Base-by-base conservation (phyloP, 257 asterid genomes). In the Forsythia suspensa region DNA sequence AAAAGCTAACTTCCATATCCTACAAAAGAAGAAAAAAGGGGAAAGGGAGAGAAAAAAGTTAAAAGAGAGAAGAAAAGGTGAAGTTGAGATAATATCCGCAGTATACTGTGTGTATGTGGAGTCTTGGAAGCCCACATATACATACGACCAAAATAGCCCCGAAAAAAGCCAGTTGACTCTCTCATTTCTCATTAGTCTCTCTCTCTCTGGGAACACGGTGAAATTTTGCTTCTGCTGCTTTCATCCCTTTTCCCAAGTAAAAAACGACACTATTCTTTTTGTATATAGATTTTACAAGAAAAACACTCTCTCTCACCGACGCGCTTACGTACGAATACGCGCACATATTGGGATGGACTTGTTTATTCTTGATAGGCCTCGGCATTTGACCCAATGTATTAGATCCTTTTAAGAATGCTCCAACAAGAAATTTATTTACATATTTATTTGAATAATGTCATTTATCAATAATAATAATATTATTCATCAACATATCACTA, bases 1-100 rank as follows among this genome's bases (percentile, higher is more conserved):
- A 70, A 80, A 79, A 82, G 82, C 77, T 41, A 71, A 74, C 39
- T 73, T 65, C 63, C 73, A 59, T 72, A 73, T 44, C 67, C 73
- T 20, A 37, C 4, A 42, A 67, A 73, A 61, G 51, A 70, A 75
- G 70, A 75, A 70, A 74, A 72, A 75, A 10, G 38, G 38, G 16
- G 15, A 79, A 63, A 70, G 52, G 73, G 59, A 72, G 66, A 74
- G 10, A 15, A 29, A 29, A 29, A 29, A 29, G 34, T 29, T 29
- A 29, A 29, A 29, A 29, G 34, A 29, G 34, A 13, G 59, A 3
- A 21, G 8, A 16, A 74, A 42, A 57, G 46, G 43, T 3, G 38
- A 9, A 29, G 40, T 24, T 21, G 38, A 11, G 70, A 63, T 21
- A 63, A 63, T 63, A 63, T 21, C 12, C 66, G n/a, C 2, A 20